These are phyloP conservation scores for Mesotaenium endlicherianum DNA, from an alignment of 139 green algal species.

Conservation along the genomic window DNA sequence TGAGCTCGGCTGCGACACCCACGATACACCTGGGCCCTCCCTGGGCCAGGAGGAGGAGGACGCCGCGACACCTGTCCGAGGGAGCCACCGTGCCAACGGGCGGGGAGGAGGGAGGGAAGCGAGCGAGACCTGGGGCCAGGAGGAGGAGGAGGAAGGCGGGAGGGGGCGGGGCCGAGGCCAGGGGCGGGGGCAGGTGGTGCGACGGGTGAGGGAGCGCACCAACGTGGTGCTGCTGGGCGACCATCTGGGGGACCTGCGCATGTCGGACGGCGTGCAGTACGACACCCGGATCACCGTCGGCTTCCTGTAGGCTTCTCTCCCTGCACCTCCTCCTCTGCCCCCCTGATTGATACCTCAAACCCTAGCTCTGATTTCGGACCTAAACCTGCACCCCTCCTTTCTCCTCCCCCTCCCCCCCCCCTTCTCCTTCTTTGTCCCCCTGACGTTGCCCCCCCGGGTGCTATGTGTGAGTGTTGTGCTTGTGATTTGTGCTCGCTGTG, in stretches of 20 bases:
- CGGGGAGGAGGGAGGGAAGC: neutral
- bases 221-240: constrained; percentile 47
- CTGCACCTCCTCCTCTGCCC: neutral
- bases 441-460: too few species aligned
- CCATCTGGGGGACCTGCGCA: constrained; percentile 44
- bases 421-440: neutral
- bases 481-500: too few species aligned
- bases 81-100: too few species aligned
- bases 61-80: too few species aligned
- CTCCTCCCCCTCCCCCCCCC: neutral
- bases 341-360: neutral
- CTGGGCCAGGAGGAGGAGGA: too few species aligned
- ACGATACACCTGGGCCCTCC: too few species aligned
- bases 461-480: too few species aligned
- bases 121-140: neutral
- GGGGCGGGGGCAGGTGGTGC: neutral
- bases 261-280: constrained; percentile 35
- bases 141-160: constrained; percentile 23
- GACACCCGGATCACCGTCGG: constrained; percentile 41
- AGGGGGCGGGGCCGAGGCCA: neutral
- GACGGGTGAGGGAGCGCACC: constrained; percentile 22
- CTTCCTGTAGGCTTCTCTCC: constrained; percentile 23
- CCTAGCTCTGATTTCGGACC: neutral
- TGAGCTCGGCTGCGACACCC: neutral
- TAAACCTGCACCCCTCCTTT: neutral